phyloP scores from a whole-genome alignment of 352 stramenopile genomes.

The Phytopythium oedochilum region DNA sequence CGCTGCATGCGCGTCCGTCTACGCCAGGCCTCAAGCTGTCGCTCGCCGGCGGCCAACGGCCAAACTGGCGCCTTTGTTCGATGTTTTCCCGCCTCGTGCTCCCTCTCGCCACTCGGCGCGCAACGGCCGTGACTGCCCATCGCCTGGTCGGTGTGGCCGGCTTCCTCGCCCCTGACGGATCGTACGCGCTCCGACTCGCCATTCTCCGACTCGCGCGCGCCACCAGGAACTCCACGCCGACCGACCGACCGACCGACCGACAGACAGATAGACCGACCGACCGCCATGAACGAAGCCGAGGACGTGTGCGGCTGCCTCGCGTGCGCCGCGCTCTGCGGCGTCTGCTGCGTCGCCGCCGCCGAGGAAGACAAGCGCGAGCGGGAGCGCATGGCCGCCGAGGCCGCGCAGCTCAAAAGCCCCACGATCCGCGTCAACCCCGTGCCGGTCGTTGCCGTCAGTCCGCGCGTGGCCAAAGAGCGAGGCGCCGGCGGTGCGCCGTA shows the following conservation, averaged over 20 bases:
- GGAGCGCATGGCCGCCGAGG: conserved; percentile 37
- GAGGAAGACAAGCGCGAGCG: conserved; percentile 82
- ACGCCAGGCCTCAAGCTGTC: no score
- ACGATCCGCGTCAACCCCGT: conserved; percentile 58
- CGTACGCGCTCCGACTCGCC: neutral
- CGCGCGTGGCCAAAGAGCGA: conserved; percentile 1
- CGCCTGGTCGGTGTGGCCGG: neutral
- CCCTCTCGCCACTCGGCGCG: neutral
- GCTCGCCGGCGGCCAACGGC: neutral
- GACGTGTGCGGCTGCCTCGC: conserved; percentile 71
- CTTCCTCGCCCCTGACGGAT: neutral
- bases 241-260: neutral
- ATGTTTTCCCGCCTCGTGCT: neutral
- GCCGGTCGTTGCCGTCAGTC: conserved; percentile 24
- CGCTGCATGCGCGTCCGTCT: no score
- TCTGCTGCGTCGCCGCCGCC: conserved; percentile 70
- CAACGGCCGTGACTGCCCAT: neutral
- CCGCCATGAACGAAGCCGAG: conserved; percentile 68
- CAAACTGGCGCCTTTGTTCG: neutral
- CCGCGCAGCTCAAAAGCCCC: conserved; percentile 43
- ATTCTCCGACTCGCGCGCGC: conserved; percentile 1
- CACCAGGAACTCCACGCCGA: neutral
- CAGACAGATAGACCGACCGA: neutral
- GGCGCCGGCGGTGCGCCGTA: neutral
- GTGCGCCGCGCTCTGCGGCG: conserved; percentile 65